Conservation (phyloP, 2,329 filamentous ascomycete species). For the Paecilomyces variotii region DNA sequence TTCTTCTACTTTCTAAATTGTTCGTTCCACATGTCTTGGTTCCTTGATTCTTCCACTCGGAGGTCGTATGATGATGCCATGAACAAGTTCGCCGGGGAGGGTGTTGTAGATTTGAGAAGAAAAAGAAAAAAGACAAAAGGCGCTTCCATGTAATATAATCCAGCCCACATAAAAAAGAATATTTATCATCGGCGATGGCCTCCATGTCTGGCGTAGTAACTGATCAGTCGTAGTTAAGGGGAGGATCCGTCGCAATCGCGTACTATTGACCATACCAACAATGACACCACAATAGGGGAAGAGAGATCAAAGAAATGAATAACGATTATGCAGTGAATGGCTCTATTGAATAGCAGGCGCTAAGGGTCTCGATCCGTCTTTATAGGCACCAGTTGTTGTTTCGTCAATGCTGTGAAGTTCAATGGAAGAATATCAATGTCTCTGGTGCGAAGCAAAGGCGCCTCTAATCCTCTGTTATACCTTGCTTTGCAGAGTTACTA, state of each 20-base stretch:
- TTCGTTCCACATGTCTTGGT: background rate
- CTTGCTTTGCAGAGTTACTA: background rate
- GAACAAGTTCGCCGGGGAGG: background rate
- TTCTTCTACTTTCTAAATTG: background rate
- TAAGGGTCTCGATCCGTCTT: background rate
- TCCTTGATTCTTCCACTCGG: background rate
- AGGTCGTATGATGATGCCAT: background rate
- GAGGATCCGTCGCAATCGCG: background rate
- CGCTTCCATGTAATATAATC: background rate
- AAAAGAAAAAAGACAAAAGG: no score
- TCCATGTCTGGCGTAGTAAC: background rate
- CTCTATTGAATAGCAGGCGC: background rate
- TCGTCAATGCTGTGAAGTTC: background rate
- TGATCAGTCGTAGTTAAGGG: background rate
- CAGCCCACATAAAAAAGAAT: background rate
- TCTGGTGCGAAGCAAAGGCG: background rate
- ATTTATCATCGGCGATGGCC: background rate
- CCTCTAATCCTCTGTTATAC: background rate
- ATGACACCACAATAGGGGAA: background rate
- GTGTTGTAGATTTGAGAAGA: background rate
- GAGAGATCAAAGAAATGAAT: background rate
- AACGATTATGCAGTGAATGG: background rate
- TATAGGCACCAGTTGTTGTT: background rate
- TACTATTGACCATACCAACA: background rate
- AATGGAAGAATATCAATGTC: background rate